phyloP scores from a whole-genome alignment of 1,139 yeast genomes.

The Zhuliangozyma blackwelliae region DNA sequence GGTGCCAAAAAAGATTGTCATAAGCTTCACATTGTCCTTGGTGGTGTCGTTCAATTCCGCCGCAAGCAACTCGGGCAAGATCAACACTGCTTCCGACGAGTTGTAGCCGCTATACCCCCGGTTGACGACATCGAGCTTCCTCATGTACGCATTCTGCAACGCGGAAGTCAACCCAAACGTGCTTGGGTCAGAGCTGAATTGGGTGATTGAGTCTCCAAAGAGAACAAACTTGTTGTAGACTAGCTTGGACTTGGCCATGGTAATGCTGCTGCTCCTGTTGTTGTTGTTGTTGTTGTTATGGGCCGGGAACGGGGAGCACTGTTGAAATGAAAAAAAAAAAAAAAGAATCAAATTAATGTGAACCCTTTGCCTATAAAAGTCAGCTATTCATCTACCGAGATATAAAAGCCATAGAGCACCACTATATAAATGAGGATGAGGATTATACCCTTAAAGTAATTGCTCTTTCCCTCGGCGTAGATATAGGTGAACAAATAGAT shows the following conservation, averaged over 20 bases:
- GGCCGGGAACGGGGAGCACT: conserved; percentile 25
- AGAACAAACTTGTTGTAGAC: conserved; percentile 45
- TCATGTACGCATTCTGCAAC: conserved; percentile 39
- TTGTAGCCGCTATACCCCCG: conserved; percentile 66
- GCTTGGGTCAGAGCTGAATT: conserved; percentile 37
- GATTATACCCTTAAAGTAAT: conserved; percentile 93
- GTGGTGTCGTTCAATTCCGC: conserved; percentile 30
- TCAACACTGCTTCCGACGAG: conserved; percentile 43
- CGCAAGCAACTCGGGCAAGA: conserved; percentile 46
- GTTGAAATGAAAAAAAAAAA: conserved; percentile 8
- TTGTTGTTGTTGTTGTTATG: too few species aligned
- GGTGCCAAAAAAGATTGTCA: conserved; percentile 69
- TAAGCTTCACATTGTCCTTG: conserved; percentile 29
- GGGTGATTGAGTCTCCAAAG: conserved; percentile 71
- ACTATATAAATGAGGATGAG: conserved; percentile 75
- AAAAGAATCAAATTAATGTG: too few species aligned
- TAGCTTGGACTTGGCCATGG: conserved; percentile 12
- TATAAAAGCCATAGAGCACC: conserved; percentile 78
- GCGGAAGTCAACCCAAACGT: conserved; percentile 53
- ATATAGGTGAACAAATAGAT: conserved; percentile 88
- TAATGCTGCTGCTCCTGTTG: too few species aligned
- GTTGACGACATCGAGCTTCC: conserved; percentile 53
- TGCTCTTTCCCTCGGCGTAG: conserved; percentile 95
- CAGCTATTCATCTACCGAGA: conserved; percentile 33
- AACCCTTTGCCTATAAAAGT: conserved; percentile 37